phyloP scores from a whole-genome alignment of 2,329 filamentous ascomycete species.

The Cladophialophora psammophila region DNA sequence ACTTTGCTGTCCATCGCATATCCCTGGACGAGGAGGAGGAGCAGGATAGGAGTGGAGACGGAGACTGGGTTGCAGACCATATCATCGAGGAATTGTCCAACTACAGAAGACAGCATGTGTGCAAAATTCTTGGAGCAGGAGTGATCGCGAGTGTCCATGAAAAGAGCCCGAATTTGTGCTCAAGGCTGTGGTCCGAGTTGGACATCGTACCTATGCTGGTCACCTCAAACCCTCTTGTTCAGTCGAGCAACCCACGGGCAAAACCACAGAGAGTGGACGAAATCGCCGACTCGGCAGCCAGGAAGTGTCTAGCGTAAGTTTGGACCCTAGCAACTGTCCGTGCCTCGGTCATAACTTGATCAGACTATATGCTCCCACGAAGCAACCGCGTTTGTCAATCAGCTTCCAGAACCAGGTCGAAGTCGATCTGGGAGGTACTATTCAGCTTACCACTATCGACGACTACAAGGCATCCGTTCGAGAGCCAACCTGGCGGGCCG shows the following conservation, averaged over 20 bases:
- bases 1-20: conserved; percentile 39
- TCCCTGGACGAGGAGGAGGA: conserved; percentile 31
- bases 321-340: neutral
- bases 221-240: conserved; percentile 44
- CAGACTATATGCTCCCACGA: conserved; percentile 75
- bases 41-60: conserved; percentile 18
- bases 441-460: conserved; percentile 64
- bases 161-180: conserved; percentile 70
- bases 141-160: conserved; percentile 67
- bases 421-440: conserved; percentile 71
- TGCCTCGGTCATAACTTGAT: conserved; percentile 6
- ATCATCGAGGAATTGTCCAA: conserved; percentile 26
- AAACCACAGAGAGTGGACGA: conserved; percentile 71
- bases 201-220: conserved; percentile 78
- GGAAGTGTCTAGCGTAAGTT: conserved; percentile 76
- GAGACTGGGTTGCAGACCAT: conserved; percentile 34
- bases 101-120: conserved; percentile 45
- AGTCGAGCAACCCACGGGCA: conserved; percentile 49
- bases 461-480: conserved; percentile 69
- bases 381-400: conserved; percentile 71
- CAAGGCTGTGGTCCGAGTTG: conserved; percentile 76
- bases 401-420: conserved; percentile 73
- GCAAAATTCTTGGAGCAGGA: conserved; percentile 78
- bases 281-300: conserved; percentile 79
- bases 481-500: conserved; percentile 69